Conservation (phyloP, 345 rosid species). For the Boechera divaricarpa region DNA sequence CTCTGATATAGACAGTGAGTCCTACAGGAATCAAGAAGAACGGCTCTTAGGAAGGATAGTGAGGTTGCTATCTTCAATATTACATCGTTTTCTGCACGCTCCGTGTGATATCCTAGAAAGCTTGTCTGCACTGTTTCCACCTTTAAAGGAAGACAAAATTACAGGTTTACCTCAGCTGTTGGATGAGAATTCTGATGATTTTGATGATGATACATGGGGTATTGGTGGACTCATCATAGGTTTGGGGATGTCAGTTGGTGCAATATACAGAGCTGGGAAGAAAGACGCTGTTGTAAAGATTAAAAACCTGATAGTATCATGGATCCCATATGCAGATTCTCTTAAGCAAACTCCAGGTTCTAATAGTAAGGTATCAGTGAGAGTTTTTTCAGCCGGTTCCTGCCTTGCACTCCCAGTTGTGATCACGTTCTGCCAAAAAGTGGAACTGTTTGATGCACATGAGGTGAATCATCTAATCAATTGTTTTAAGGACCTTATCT, state of each 20-base stretch:
- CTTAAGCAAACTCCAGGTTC: constrained; percentile 46
- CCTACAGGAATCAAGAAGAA: constrained; percentile 64
- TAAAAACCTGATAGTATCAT: constrained; percentile 75
- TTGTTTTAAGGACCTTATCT: constrained; percentile 66
- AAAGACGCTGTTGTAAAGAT: constrained; percentile 67
- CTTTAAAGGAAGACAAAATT: constrained; percentile 41
- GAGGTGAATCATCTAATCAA: constrained; percentile 64
- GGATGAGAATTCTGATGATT: constrained; percentile 55
- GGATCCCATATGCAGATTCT: constrained; percentile 68
- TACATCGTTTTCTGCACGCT: constrained; percentile 53
- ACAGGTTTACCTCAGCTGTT: constrained; percentile 48
- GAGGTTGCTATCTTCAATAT: constrained; percentile 55
- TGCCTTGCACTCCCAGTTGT: constrained; percentile 78
- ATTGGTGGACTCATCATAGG: constrained; percentile 90
- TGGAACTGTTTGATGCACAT: constrained; percentile 67
- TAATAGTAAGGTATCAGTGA: constrained; percentile 49
- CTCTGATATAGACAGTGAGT: constrained; percentile 54
- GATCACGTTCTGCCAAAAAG: constrained; percentile 77
- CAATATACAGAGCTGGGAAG: constrained; percentile 77
- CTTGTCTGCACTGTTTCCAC: constrained; percentile 55
- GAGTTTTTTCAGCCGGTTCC: constrained; percentile 72
- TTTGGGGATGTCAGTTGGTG: constrained; percentile 74
- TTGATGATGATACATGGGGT: constrained; percentile 94
- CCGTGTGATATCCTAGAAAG: constrained; percentile 57
- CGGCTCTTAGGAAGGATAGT: constrained; percentile 65